phyloP scores from a whole-genome alignment of 2,329 filamentous ascomycete genomes.

The Beauveria sp. region DNA sequence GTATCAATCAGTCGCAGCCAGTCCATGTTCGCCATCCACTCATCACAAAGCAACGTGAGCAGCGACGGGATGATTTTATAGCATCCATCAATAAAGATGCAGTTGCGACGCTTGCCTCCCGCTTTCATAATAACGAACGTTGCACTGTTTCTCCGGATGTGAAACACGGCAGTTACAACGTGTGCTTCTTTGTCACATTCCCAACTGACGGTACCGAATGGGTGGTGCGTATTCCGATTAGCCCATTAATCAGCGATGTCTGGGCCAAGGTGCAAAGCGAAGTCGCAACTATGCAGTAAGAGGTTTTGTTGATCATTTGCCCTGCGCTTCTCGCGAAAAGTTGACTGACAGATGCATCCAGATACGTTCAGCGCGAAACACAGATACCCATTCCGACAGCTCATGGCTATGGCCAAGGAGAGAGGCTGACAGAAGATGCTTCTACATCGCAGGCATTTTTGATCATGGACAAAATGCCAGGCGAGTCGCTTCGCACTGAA shows the following conservation, averaged over 20 bases:
- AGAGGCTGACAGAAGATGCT: background rate
- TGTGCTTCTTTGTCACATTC: background rate
- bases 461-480: background rate
- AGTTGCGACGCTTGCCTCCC: background rate
- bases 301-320: background rate
- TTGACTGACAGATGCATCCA: background rate
- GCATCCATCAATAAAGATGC: background rate
- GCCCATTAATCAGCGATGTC: background rate
- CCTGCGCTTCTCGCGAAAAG: background rate
- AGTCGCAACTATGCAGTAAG: background rate
- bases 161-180: background rate
- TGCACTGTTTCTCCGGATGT: background rate
- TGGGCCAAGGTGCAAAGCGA: background rate
- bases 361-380: background rate
- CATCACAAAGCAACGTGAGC: background rate
- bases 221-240: background rate
- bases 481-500: no score
- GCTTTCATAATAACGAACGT: background rate
- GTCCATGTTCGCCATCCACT: background rate
- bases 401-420: background rate
- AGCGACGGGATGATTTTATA: background rate
- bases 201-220: background rate
- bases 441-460: background rate
- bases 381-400: background rate
- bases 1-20: background rate